Conservation (phyloP, 2,329 filamentous ascomycete genomes). For the Ophiostoma quercus region DNA sequence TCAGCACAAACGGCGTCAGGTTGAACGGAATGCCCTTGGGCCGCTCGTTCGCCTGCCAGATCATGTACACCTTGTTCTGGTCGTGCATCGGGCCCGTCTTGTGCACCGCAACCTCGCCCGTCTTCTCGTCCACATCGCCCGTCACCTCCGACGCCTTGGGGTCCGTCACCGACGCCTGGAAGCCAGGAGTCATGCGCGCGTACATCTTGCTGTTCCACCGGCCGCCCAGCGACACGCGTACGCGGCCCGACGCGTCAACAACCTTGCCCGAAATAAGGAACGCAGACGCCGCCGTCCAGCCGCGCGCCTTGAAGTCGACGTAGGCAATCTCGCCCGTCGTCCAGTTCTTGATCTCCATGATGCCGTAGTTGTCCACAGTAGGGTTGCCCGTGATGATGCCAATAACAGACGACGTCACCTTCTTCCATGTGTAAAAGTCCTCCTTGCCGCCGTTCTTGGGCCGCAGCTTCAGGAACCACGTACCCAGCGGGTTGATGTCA, state of each 20-base stretch:
- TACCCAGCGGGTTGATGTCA: slow-evolving; percentile 91
- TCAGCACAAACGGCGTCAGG: slow-evolving; percentile 90
- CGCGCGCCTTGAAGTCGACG: slow-evolving; percentile 89
- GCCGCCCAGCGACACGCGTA: slow-evolving; percentile 84
- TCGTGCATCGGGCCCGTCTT: slow-evolving; percentile 51
- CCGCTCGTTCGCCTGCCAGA: slow-evolving; percentile 84
- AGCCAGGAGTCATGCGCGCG: slow-evolving; percentile 85
- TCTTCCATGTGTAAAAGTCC: slow-evolving; percentile 97
- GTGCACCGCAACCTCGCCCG: slow-evolving; percentile 37
- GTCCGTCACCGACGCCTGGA: slow-evolving; percentile 59
- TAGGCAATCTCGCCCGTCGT: slow-evolving; percentile 86
- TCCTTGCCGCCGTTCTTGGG: slow-evolving; percentile 67
- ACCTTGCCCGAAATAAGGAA: slow-evolving; percentile 87
- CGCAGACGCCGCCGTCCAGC: slow-evolving; percentile 90
- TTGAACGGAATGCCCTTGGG: slow-evolving; percentile 91
- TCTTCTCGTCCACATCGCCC: slow-evolving; percentile 31
- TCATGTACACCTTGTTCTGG: slow-evolving; percentile 73
- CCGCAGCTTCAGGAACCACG: slow-evolving; percentile 87
- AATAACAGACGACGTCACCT: slow-evolving; percentile 94
- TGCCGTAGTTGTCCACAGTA: slow-evolving; percentile 94
- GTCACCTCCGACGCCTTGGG: not conserved
- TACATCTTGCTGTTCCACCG: slow-evolving; percentile 98
- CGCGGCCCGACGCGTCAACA: slow-evolving; percentile 69
- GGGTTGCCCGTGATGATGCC: slow-evolving; percentile 97
- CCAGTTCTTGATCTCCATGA: slow-evolving; percentile 97